These are phyloP conservation scores for Eragrostis nindensis DNA, from an alignment of 176 grass and related monocot species.

Conservation along the genomic window DNA sequence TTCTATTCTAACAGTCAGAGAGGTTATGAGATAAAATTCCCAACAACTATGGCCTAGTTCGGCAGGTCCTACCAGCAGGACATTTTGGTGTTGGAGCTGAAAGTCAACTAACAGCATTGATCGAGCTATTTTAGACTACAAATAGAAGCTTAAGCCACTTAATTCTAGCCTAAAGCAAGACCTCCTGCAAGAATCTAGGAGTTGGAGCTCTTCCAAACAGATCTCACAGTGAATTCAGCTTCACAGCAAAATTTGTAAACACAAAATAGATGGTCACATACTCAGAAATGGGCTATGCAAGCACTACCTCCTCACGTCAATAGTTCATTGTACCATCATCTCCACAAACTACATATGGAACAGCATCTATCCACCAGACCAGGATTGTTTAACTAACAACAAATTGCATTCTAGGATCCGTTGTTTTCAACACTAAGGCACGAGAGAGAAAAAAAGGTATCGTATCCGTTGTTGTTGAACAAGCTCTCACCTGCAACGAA, in stretches of 20 bases:
- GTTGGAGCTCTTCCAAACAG: not conserved
- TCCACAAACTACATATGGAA: not conserved
- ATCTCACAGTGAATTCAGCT: not conserved
- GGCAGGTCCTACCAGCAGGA: not conserved
- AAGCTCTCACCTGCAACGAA: conserved; percentile 81
- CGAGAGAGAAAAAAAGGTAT: not conserved
- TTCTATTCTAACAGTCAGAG: conserved; percentile 14
- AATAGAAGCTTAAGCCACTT: not conserved
- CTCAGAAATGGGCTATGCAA: not conserved
- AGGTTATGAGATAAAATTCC: conserved; percentile 6
- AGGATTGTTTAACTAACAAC: not conserved
- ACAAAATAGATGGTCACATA: not conserved
- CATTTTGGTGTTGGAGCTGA: not conserved
- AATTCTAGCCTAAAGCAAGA: not conserved
- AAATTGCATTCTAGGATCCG: not conserved
- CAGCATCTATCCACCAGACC: not conserved
- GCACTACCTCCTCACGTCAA: not conserved
- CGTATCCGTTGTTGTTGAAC: not conserved
- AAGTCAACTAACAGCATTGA: not conserved
- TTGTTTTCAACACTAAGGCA: not conserved
- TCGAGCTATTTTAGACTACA: not conserved
- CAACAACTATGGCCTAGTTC: not conserved
- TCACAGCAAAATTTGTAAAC: conserved; percentile 23
- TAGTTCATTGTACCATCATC: not conserved
- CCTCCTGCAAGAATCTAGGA: not conserved